Conservation (phyloP, 345 rosid genomes). For the Diplotaxis tenuifolia region DNA sequence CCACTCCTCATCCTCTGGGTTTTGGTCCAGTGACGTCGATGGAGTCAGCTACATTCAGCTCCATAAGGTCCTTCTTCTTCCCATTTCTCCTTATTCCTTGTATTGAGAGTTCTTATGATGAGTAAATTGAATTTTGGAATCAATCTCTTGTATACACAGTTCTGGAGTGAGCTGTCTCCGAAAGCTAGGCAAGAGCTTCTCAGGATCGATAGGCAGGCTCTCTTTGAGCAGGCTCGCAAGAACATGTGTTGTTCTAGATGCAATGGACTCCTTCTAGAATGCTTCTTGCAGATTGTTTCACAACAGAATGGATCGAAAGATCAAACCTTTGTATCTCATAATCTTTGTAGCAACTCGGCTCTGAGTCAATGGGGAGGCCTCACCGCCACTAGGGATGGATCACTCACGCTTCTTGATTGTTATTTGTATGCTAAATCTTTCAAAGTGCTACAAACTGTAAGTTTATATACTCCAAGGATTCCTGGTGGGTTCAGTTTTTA, state of each 20-base stretch:
- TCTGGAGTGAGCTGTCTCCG: slow-evolving; percentile 72
- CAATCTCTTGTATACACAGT: slow-evolving; percentile 44
- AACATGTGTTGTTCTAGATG: slow-evolving; percentile 97
- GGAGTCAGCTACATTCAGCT: neutral
- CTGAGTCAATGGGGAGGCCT: slow-evolving; percentile 88
- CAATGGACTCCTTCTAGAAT: slow-evolving; percentile 80
- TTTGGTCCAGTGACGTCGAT: neutral
- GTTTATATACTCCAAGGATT: slow-evolving; percentile 21
- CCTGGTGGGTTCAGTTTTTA: neutral
- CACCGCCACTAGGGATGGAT: slow-evolving; percentile 72
- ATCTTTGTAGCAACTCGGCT: neutral
- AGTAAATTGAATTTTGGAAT: neutral
- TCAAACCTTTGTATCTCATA: slow-evolving; percentile 26
- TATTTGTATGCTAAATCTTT: slow-evolving; percentile 67
- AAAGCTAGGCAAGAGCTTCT: slow-evolving; percentile 70
- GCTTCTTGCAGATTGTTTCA: slow-evolving; percentile 70
- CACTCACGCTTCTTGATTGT: slow-evolving; percentile 76
- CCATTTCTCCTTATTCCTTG: neutral
- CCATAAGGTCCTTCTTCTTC: neutral
- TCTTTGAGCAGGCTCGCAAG: slow-evolving; percentile 95
- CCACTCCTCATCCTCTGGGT: neutral
- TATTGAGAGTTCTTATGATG: neutral
- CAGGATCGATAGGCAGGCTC: slow-evolving; percentile 77
- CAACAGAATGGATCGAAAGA: slow-evolving; percentile 26
- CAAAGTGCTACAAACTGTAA: slow-evolving; percentile 71